Base-by-base conservation (phyloP, 1,139 yeast species). In the Blastobotrys aristatus region DNA sequence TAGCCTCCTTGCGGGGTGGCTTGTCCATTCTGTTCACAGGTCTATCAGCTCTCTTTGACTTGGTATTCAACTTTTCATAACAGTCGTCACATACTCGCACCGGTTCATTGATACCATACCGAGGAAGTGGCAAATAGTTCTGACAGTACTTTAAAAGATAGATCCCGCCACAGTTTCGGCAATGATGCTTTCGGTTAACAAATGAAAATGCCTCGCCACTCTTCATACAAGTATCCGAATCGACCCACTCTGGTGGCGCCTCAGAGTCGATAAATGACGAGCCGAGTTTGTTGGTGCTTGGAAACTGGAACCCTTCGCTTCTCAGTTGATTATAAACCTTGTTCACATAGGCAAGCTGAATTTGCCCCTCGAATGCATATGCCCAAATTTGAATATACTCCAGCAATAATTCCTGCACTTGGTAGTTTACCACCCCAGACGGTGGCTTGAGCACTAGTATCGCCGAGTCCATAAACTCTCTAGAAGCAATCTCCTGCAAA, bases 221-320 rank as follows among this genome's bases (percentile, higher is more conserved):
- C 50, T 87, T 81, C 97, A 94, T 90, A 65, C 99, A 92, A 11
- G 87, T 88, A 59, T 89, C 96, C 16, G 89, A 83, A 61, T 94
- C 98, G 21, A 86, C 82, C 99, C 99, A 92, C 59, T 90, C 97
- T 0, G 98, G 98, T 2, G 99, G 97, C 4, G 92, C 90, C 52
- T 82, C 85, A 1, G 96, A 79, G 62, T 92, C 97, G 47, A 90
- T 79, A 65, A 89, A 79, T 40, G 74, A 67, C n/a, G 75, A 69
- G 16, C 73, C 65, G n/a, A 73, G 59, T 35, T 60, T 44, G 41
- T 70, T 10, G 13, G 50, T 30, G 8, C 46, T 50, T 0, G 96
- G 95, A 59, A 90, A 88, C 43, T 74, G 71, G 56, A 77, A 80
- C 1, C 88, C 94, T 37, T 60, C 84, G 43, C 71, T 69, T 50